Evolutionary conservation across 192 early-diverging fungal genomes (phyloP).

Genomic region (Mortierella alpina): DNA sequence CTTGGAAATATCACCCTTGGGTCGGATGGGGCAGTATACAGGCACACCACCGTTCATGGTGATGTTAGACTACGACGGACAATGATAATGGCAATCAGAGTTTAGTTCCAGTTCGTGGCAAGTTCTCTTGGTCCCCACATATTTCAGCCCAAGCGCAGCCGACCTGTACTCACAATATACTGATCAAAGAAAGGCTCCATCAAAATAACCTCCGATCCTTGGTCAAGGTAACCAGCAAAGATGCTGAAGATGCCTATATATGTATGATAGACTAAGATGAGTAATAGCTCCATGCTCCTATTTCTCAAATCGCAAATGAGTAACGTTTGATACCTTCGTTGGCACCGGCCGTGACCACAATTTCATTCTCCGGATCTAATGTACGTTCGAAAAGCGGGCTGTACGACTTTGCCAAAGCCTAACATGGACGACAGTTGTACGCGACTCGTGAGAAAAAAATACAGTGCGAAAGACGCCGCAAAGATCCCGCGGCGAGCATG

Average conservation of each 20-base stretch:
- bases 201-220: constrained; percentile 87
- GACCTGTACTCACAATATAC: constrained; percentile 73
- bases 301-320: not conserved
- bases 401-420: constrained; percentile 84
- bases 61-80: constrained; percentile 68
- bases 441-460: not conserved
- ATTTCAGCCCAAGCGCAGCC: no score
- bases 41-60: constrained; percentile 89
- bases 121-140: no score
- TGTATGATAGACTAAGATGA: constrained; percentile 1
- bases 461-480: constrained; percentile 9
- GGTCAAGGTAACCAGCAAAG: constrained; percentile 85
- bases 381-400: constrained; percentile 70
- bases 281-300: constrained; percentile 1
- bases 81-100: not conserved
- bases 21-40: constrained; percentile 85
- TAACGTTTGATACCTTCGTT: constrained; percentile 72
- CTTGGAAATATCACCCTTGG: constrained; percentile 53
- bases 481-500: no score
- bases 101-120: not conserved
- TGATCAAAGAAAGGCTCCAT: constrained; percentile 98
- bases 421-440: not conserved
- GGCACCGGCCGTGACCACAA: constrained; percentile 91
- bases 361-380: constrained; percentile 82
- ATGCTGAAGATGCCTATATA: constrained; percentile 75